Conservation (phyloP, 345 rosid genomes). For the Barbarea vulgaris region DNA sequence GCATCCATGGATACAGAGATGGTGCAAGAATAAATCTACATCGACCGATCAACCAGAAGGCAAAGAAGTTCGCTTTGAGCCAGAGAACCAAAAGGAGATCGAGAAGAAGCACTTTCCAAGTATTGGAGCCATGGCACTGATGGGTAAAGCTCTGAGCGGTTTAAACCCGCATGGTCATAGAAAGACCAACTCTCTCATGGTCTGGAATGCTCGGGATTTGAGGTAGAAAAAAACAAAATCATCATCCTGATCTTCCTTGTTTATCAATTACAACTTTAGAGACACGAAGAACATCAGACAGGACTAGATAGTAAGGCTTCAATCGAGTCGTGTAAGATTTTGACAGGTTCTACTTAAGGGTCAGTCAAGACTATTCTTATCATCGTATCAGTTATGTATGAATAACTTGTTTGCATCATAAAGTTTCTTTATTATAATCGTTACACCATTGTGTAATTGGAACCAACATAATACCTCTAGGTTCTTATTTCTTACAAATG, state of each 20-base stretch:
- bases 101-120: slow-evolving; percentile 77
- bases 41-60: slow-evolving; percentile 35
- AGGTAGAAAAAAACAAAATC: slow-evolving; percentile 23
- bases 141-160: slow-evolving; percentile 84
- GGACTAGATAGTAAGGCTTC: slow-evolving; percentile 6
- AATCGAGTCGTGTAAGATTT: slow-evolving; percentile 5
- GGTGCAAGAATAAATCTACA: slow-evolving; percentile 51
- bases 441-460: neutral
- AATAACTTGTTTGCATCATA: neutral
- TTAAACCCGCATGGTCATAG: slow-evolving; percentile 58
- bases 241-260: neutral
- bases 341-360: slow-evolving; percentile 11
- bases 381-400: slow-evolving; percentile 11
- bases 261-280: slow-evolving; percentile 13
- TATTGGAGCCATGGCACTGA: slow-evolving; percentile 94
- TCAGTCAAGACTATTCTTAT: slow-evolving; percentile 5
- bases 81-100: slow-evolving; percentile 46
- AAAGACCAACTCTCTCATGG: slow-evolving; percentile 53
- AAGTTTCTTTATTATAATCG: neutral
- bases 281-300: slow-evolving; percentile 5
- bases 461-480: neutral
- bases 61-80: slow-evolving; percentile 43
- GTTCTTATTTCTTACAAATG: neutral
- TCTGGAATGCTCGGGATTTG: slow-evolving; percentile 62
- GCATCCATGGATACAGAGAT: slow-evolving; percentile 75